Percentiles rank a stretch among this genome's conserved stretches.
These are phyloP conservation scores for Macroventuria anomochaeta DNA, from an alignment of 2,329 filamentous ascomycete species.

Conservation along the genomic window DNA sequence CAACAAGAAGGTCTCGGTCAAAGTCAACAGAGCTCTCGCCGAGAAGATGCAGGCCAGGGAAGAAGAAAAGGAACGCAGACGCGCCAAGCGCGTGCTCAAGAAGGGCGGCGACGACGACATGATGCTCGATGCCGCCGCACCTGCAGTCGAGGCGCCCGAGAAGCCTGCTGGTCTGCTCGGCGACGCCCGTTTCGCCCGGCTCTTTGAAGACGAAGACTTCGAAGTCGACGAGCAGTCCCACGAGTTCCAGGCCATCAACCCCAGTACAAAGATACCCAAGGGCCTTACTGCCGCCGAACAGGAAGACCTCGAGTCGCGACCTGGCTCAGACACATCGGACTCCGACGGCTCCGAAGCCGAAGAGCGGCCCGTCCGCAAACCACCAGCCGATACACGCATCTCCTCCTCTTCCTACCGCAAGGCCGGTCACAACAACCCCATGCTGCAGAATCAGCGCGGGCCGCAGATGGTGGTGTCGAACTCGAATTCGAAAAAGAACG, in stretches of 20 bases:
- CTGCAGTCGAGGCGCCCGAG: constrained; percentile 26
- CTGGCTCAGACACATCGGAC: constrained; percentile 43
- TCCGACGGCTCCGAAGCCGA: constrained; percentile 42
- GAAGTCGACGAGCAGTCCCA: constrained; percentile 85
- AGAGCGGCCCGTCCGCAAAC: constrained; percentile 35
- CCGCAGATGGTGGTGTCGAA: constrained; percentile 63
- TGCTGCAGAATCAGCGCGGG: constrained; percentile 32
- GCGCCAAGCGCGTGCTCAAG: constrained; percentile 60
- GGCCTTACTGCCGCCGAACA: constrained; percentile 67
- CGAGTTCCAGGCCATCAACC: constrained; percentile 89
- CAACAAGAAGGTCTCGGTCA: constrained; percentile 86
- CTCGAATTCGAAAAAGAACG: constrained; percentile 46
- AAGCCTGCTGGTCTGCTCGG: constrained; percentile 67
- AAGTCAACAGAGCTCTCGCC: constrained; percentile 83
- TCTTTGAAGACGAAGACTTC: constrained; percentile 95
- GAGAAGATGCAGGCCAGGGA: constrained; percentile 70
- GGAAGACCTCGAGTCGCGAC: constrained; percentile 58
- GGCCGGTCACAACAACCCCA: constrained; percentile 56
- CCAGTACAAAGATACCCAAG: constrained; percentile 70
- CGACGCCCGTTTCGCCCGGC: constrained; percentile 82
- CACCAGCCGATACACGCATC: constrained; percentile 50
- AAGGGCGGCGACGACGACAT: constrained; percentile 62
- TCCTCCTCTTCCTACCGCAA: constrained; percentile 72
- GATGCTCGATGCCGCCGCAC: constrained; percentile 38
- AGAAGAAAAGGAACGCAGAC: constrained; percentile 65